These are phyloP conservation scores for Jackrogersella minutella DNA, from an alignment of 495 filamentous ascomycete genomes.

Conservation along the genomic window DNA sequence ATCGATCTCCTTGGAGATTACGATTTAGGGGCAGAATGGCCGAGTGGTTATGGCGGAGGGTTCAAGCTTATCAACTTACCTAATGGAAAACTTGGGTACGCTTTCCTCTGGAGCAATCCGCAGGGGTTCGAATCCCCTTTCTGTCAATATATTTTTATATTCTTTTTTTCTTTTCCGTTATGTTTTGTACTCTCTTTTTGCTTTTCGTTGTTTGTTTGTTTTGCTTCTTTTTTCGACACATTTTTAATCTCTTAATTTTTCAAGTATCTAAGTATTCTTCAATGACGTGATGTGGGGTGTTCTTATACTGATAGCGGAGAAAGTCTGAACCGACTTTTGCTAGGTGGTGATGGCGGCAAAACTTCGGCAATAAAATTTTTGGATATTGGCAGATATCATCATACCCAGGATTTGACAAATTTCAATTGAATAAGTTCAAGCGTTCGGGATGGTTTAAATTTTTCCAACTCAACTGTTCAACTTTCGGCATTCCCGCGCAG, in stretches of 20 bases:
- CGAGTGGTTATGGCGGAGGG: constrained; percentile 15
- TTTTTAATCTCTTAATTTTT: no score
- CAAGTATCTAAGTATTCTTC: no score
- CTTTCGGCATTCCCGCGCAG: constrained; percentile 15
- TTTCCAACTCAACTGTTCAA: constrained; percentile 22
- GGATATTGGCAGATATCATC: constrained; percentile 7
- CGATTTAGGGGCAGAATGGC: not conserved
- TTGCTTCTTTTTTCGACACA: no score
- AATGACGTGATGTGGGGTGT: no score
- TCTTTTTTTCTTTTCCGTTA: no score
- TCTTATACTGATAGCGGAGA: no score
- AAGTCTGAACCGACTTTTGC: no score
- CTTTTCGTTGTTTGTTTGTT: not conserved
- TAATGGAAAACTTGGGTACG: not conserved
- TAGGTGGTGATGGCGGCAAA: constrained; percentile 19
- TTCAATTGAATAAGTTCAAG: constrained; percentile 17
- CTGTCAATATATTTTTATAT: not conserved
- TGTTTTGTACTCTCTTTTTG: not conserved
- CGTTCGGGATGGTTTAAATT: constrained; percentile 19
- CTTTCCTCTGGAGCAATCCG: constrained; percentile 16
- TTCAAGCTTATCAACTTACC: not conserved
- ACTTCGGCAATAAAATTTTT: constrained; percentile 33
- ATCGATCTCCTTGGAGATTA: no score
- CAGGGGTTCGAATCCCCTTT: constrained; percentile 16
- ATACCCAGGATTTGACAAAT: no score